A percentile compares a stretch with the other conserved stretches of the same genome.
Evolutionary conservation across 345 rosid genomes (phyloP).

Genomic region (Schrenkiella parvula): DNA sequence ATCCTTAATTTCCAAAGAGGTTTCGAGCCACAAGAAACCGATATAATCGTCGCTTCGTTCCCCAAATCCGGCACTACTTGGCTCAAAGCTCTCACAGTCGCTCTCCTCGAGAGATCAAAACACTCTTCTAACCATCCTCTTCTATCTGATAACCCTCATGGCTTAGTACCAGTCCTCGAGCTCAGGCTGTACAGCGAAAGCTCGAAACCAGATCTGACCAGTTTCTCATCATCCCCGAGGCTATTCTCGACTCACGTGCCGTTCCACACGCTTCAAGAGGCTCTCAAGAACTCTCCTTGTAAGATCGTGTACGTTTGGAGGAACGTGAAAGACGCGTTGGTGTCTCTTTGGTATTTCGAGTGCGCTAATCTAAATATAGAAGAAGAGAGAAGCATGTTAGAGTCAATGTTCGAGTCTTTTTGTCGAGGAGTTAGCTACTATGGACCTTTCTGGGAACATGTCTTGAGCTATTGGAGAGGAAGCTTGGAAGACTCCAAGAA

Average conservation of each 20-base stretch:
- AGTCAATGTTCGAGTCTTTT: slow-evolving; percentile 26
- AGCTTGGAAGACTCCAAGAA: slow-evolving; percentile 15
- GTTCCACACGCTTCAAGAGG: not conserved
- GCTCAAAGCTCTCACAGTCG: slow-evolving; percentile 45
- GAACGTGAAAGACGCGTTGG: slow-evolving; percentile 25
- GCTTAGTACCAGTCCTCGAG: slow-evolving; percentile 14
- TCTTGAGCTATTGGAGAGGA: slow-evolving; percentile 15
- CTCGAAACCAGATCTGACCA: not conserved
- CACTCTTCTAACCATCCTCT: slow-evolving; percentile 9
- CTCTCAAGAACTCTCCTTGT: slow-evolving; percentile 1
- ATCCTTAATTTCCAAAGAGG: slow-evolving; percentile 35
- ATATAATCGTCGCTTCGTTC: slow-evolving; percentile 40
- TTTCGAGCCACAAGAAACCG: slow-evolving; percentile 34
- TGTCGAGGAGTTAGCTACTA: slow-evolving; percentile 20
- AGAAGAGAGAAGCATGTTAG: not conserved
- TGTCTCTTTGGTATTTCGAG: slow-evolving; percentile 27
- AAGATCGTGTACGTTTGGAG: slow-evolving; percentile 31
- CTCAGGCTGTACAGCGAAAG: not conserved
- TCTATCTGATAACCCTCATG: slow-evolving; percentile 10
- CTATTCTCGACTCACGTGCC: slow-evolving; percentile 28
- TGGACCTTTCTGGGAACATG: slow-evolving; percentile 34
- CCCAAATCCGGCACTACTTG: slow-evolving; percentile 63
- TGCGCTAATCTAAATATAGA: not conserved
- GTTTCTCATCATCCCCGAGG: not conserved
- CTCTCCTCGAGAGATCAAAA: slow-evolving; percentile 6